Evolutionary conservation across 2,329 filamentous ascomycete genomes (phyloP).

Genomic region (Kalaharituber pfeilii): DNA sequence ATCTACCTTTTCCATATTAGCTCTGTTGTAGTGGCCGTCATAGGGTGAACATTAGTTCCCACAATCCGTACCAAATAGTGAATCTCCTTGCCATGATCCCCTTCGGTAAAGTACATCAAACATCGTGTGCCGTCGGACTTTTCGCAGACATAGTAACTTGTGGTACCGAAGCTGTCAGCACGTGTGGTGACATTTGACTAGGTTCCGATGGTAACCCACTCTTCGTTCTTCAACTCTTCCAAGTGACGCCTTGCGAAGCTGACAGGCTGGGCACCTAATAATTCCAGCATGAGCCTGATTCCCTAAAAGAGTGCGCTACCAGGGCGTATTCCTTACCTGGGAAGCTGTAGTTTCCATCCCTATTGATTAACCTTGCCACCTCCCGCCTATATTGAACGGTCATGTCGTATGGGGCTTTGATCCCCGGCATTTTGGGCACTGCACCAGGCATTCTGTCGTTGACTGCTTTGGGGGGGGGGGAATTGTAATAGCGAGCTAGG

Average conservation of each 20-base stretch:
- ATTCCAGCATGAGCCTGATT: neutral
- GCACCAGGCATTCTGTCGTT: constrained; percentile 3
- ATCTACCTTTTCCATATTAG: constrained; percentile 33
- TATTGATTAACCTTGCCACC: constrained; percentile 57
- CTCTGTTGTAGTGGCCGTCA: neutral
- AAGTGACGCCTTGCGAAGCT: constrained; percentile 73
- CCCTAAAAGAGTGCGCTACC: neutral
- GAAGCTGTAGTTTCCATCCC: constrained; percentile 47
- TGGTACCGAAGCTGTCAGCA: neutral
- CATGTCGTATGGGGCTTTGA: constrained; percentile 46
- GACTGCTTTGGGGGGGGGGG: neutral
- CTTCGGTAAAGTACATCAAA: constrained; percentile 73
- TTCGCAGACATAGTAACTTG: constrained; percentile 86
- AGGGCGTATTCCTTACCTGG: constrained; percentile 36
- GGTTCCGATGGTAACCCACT: constrained; percentile 37
- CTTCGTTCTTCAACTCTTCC: constrained; percentile 58
- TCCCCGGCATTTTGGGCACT: constrained; percentile 38
- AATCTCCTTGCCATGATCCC: constrained; percentile 42
- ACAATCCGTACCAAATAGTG: constrained; percentile 58
- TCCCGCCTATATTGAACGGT: constrained; percentile 48
- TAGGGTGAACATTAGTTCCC: neutral
- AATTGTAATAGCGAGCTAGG: neutral
- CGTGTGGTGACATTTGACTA: neutral
- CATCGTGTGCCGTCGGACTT: constrained; percentile 95
- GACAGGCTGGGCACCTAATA: constrained; percentile 61